Evolutionary conservation across 768 basidiomycete genomes (phyloP), one percentile per base, ranked within the genome.

Genomic region (Kwoniella dejecticola): DNA sequence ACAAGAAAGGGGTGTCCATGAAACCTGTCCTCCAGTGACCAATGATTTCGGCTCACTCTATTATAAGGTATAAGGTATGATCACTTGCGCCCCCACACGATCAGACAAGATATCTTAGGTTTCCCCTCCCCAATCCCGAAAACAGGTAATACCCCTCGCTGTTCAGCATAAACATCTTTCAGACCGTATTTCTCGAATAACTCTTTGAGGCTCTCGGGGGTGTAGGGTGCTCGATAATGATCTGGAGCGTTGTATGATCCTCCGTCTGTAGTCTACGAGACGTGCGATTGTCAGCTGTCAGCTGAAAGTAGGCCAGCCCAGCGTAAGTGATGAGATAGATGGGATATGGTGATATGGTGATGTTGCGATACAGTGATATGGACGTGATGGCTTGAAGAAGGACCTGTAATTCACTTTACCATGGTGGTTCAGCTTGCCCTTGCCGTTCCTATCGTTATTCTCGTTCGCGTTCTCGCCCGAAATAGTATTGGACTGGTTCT

Each of bases 91-190:
- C 60, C 71, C 41, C 66, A 45, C 29, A 57, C 66, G 27, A 72
- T 41, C 36, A 72, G 30, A 52, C 71, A 65, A 6, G 63, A 57
- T 10, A 59, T 40, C 15, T 38, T 29, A 6, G 57, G 49, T 33
- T 62, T 42, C 11, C 10, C 31, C 2, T 69, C 42, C 26, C 60
- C 58, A 3, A 38, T 13, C 3, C 67, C 67, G 60, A 29, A 73
- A 3, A 60, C 56, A n/a, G 67, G 64, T n/a, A 73, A 42, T 23
- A 41, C 57, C 30, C 69, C 72, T 44, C 58, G 52, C 30, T 66
- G 49, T 47, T 74, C 69, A 5, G 64, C 65, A 27, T 63, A 57
- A 10, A 63, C 67, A 15, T 74, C 57, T 21, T 12, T 49, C 8
- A 74, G 63, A 1, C 72, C 72, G 45, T 59, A n/a, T 1, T 29